Conservation (phyloP, 768 basidiomycete species). For the Candolleomyces aberdarensis region DNA sequence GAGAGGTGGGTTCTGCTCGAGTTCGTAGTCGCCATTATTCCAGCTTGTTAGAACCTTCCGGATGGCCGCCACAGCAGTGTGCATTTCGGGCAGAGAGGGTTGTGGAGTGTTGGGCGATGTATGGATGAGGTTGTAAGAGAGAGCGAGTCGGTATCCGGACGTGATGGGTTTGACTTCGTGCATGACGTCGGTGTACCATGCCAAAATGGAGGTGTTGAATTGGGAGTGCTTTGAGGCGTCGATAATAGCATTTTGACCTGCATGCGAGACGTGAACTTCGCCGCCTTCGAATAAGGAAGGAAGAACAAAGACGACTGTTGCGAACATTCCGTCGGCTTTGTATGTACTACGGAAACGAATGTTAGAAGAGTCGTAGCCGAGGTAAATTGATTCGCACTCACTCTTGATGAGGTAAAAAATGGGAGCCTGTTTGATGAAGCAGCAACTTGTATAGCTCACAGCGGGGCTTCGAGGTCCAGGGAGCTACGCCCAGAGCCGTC, state of each 20-base stretch:
- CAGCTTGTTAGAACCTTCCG: slow-evolving; percentile 35
- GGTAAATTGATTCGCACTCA: slow-evolving; percentile 17
- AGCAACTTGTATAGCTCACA: no score
- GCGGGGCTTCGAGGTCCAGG: slow-evolving; percentile 23
- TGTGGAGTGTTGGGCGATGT: slow-evolving; percentile 24
- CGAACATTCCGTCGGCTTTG: slow-evolving; percentile 49
- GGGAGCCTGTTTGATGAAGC: no score
- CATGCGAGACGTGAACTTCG: no score
- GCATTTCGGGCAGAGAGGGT: slow-evolving; percentile 26
- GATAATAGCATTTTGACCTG: no score
- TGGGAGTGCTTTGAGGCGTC: slow-evolving; percentile 24
- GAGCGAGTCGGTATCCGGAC: slow-evolving; percentile 46
- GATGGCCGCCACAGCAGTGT: slow-evolving; percentile 18
- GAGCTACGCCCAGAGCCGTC: slow-evolving; percentile 32
- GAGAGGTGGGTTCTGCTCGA: slow-evolving; percentile 15
- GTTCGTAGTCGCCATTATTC: slow-evolving; percentile 22
- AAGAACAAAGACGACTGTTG: slow-evolving; percentile 45
- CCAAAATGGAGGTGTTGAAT: slow-evolving; percentile 33
- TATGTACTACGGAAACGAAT: slow-evolving; percentile 32
- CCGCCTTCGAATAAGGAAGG: no score
- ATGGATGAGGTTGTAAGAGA: slow-evolving; percentile 51
- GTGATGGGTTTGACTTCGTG: slow-evolving; percentile 49
- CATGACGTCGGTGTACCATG: slow-evolving; percentile 53
- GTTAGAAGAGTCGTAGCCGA: not conserved
- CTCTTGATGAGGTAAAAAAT: slow-evolving; percentile 46